Evolutionary conservation across 108 stramenopile species (phyloP).

Genomic region (Nitzschia sp.): DNA sequence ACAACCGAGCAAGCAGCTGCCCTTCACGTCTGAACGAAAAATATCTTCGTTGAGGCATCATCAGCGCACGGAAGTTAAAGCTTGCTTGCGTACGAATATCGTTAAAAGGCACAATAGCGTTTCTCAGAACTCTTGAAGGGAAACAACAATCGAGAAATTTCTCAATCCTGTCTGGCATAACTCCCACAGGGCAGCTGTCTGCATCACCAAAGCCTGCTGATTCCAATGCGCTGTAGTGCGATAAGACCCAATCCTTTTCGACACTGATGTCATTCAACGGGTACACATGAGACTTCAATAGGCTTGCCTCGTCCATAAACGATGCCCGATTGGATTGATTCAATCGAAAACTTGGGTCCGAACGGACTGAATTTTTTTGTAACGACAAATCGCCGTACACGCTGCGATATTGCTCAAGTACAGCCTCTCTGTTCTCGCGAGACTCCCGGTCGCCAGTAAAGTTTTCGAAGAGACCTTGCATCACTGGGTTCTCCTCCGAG

Average conservation of each 20-base stretch:
- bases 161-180: slow-evolving; percentile 40
- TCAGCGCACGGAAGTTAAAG: slow-evolving; percentile 65
- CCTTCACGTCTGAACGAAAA: slow-evolving; percentile 72
- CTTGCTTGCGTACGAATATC: slow-evolving; percentile 43
- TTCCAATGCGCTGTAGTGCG: slow-evolving; percentile 31
- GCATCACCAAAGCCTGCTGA: slow-evolving; percentile 9
- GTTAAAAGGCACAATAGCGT: slow-evolving; percentile 46
- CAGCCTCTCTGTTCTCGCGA: slow-evolving; percentile 9
- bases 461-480: slow-evolving; percentile 43
- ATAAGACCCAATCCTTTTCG: slow-evolving; percentile 62
- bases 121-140: slow-evolving; percentile 55
- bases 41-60: slow-evolving; percentile 70
- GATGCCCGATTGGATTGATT: not conserved
- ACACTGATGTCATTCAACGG: slow-evolving; percentile 39
- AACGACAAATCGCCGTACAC: slow-evolving; percentile 31
- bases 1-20: slow-evolving; percentile 54
- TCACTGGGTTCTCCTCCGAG: slow-evolving; percentile 14
- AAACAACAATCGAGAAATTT: slow-evolving; percentile 54
- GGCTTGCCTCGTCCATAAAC: slow-evolving; percentile 12
- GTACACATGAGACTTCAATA: slow-evolving; percentile 45
- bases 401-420: slow-evolving; percentile 45
- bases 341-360: not conserved
- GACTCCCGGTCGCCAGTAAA: slow-evolving; percentile 52
- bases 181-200: slow-evolving; percentile 1
- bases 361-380: not conserved